Evolutionary conservation across 176 grass and related monocot species (phyloP).

Genomic region (Secale cereale): DNA sequence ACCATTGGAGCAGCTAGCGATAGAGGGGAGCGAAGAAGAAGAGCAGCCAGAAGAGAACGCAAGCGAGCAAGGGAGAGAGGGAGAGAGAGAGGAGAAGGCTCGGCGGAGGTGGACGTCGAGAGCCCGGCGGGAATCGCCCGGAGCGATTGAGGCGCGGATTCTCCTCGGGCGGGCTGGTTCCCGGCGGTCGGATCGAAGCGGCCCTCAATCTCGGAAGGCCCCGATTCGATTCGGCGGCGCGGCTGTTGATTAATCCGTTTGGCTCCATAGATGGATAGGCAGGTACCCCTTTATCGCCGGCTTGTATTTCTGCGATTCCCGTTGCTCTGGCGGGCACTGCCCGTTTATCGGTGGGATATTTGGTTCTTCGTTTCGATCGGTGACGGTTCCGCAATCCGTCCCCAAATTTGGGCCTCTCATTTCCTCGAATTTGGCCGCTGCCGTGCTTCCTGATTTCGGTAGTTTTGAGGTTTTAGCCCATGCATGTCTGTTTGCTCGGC

Average conservation of each 20-base stretch:
- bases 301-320: conserved; percentile 24
- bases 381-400: not conserved
- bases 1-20: conserved; percentile 24
- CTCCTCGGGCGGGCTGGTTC: not conserved
- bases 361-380: not conserved
- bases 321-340: not conserved
- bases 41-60: conserved; percentile 15
- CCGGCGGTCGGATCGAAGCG: conserved; percentile 14
- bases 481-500: not conserved
- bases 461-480: conserved; percentile 4
- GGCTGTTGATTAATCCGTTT: conserved; percentile 9
- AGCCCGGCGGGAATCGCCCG: not conserved
- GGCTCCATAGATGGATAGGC: conserved; percentile 12
- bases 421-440: not conserved
- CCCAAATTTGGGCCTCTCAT: not conserved
- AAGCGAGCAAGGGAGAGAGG: not conserved
- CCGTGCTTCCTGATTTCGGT: not conserved
- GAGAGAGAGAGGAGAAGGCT: not conserved
- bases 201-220: not conserved
- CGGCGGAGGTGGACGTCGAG: not conserved
- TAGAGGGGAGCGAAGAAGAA: not conserved
- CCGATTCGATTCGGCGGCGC: not conserved
- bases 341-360: not conserved
- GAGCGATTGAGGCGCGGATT: not conserved
- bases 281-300: not conserved